Evolutionary conservation across 108 stramenopile species (phyloP).

Genomic region (Licmophora abbreviata): DNA sequence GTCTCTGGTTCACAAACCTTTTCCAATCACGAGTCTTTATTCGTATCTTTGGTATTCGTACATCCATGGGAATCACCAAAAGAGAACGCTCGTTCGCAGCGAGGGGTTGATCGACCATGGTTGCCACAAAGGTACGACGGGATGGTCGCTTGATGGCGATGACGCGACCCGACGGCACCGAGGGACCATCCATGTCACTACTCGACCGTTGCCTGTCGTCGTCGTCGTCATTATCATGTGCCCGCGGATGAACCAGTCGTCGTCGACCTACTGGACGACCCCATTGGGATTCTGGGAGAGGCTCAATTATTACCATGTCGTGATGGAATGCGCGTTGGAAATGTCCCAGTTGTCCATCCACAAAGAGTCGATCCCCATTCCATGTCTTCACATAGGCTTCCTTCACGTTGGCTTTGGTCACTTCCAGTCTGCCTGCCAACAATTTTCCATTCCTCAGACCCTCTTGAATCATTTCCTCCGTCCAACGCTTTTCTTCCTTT

Average conservation of each 20-base stretch:
- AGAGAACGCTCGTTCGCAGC: conserved; percentile 22
- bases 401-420: conserved; percentile 38
- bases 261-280: conserved; percentile 34
- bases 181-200: conserved; percentile 6
- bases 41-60: conserved; percentile 45
- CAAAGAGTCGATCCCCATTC: conserved; percentile 17
- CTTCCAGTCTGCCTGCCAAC: conserved; percentile 23
- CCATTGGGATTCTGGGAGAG: conserved; percentile 29
- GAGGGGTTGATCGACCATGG: conserved; percentile 36
- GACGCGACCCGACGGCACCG: conserved; percentile 38
- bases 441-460: conserved; percentile 24
- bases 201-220: conserved; percentile 10
- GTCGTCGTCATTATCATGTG: conserved; percentile 15
- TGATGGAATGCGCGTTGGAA: conserved; percentile 46
- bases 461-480: conserved; percentile 14
- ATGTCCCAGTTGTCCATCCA: conserved; percentile 25
- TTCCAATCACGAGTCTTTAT: conserved; percentile 30
- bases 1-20: conserved; percentile 21
- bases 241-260: conserved; percentile 33
- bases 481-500: conserved; percentile 12
- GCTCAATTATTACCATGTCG: conserved; percentile 37
- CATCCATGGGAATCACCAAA: conserved; percentile 48
- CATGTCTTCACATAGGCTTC: conserved; percentile 26
- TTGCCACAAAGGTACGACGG: conserved; percentile 35
- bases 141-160: conserved; percentile 26